phyloP scores from a whole-genome alignment of 2,329 filamentous ascomycete genomes.

The Ceratocystis lukuohia region DNA sequence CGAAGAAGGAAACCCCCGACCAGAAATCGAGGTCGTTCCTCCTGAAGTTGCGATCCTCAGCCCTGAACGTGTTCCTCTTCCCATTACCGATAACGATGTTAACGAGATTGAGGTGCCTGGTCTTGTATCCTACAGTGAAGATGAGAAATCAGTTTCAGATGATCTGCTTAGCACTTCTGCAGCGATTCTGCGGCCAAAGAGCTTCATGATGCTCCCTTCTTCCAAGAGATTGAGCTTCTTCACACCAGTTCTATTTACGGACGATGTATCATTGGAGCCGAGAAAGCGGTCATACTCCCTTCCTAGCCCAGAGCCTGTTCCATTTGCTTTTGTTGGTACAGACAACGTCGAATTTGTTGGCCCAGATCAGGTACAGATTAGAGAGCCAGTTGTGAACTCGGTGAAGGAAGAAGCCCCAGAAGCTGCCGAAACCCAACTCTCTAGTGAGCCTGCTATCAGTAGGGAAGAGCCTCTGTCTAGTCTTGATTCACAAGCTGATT shows the following conservation, averaged over 20 bases:
- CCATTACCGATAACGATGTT: constrained; percentile 52
- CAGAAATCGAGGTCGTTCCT: constrained; percentile 24
- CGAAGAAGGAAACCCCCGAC: constrained; percentile 20
- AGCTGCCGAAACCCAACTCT: not conserved
- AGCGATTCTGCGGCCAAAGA: constrained; percentile 33
- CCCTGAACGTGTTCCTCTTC: constrained; percentile 47
- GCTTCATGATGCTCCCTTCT: constrained; percentile 29
- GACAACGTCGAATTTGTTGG: constrained; percentile 17
- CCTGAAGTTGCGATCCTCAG: constrained; percentile 30
- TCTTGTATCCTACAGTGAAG: constrained; percentile 47
- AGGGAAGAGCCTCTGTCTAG: not conserved
- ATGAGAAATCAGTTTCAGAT: constrained; percentile 38
- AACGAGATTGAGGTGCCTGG: constrained; percentile 71
- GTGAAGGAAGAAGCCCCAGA: not conserved
- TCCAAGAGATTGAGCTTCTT: constrained; percentile 18
- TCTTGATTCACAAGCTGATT: not conserved
- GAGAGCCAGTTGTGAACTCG: not conserved
- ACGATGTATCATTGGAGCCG: constrained; percentile 22
- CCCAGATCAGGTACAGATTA: not conserved
- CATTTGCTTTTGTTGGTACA: constrained; percentile 21
- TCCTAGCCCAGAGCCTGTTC: constrained; percentile 29
- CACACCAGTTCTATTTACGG: constrained; percentile 15
- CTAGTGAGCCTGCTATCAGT: not conserved
- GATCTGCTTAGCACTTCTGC: constrained; percentile 25
- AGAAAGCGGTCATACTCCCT: constrained; percentile 38